Evolutionary conservation across 148 eudicot species (phyloP).

Genomic region (Rheum nobile): DNA sequence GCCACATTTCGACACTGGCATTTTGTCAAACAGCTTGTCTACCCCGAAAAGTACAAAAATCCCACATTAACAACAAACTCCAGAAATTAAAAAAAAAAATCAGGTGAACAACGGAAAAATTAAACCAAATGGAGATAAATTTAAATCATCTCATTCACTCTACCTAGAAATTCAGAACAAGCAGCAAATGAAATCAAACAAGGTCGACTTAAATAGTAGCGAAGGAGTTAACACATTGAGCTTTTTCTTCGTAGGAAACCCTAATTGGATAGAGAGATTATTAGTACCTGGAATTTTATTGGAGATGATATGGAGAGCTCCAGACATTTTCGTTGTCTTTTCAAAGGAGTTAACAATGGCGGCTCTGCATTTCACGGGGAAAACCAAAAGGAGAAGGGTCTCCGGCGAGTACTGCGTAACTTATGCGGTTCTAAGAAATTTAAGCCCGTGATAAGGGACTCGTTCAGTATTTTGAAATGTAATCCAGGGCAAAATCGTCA

Average conservation of each 20-base stretch:
- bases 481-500: constrained; percentile 1
- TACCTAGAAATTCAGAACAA: neutral
- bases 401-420: neutral
- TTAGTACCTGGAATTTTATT: constrained; percentile 38
- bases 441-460: neutral
- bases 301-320: constrained; percentile 33
- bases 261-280: neutral
- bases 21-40: constrained; percentile 2
- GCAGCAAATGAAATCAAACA: neutral
- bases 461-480: neutral
- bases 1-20: neutral
- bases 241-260: neutral
- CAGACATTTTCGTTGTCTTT: constrained; percentile 33
- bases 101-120: neutral
- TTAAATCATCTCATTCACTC: neutral
- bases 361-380: constrained; percentile 5
- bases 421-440: neutral
- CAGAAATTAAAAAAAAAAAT: neutral
- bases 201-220: neutral
- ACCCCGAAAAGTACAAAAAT: neutral
- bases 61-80: neutral
- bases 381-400: neutral
- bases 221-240: neutral
- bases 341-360: neutral
- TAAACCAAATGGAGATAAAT: neutral